Evolutionary conservation across 495 filamentous ascomycete genomes (phyloP).

Genomic region (Xylaria castorea): DNA sequence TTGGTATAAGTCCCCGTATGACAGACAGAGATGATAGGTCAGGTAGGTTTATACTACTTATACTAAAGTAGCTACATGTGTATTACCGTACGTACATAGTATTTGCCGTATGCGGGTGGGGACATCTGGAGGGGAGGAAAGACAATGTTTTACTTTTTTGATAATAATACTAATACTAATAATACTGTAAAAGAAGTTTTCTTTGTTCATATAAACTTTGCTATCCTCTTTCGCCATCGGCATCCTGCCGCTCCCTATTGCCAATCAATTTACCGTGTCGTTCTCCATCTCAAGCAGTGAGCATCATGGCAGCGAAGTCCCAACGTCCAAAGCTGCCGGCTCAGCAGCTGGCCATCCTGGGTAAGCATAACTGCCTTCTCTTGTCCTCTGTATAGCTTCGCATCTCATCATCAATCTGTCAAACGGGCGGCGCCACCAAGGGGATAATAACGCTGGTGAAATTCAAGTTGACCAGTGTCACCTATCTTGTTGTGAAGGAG

Average conservation of each 20-base stretch:
- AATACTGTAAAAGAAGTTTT: background rate
- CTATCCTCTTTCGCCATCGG: background rate
- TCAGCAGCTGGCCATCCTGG: conserved; percentile 64
- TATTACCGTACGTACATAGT: background rate
- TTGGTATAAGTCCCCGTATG: conserved; percentile 2
- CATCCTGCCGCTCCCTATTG: conserved; percentile 3
- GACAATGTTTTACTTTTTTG: background rate
- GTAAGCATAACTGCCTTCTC: conserved; percentile 52
- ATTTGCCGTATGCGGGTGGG: background rate
- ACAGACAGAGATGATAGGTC: background rate
- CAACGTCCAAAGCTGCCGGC: conserved; percentile 48
- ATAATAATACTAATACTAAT: too few species aligned
- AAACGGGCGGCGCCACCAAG: background rate
- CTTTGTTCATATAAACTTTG: conserved; percentile 2
- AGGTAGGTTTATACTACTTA: background rate
- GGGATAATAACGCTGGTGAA: background rate
- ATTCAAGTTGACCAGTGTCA: background rate
- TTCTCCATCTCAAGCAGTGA: background rate
- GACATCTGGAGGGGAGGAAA: background rate
- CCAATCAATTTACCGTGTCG: background rate
- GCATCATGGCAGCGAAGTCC: conserved; percentile 44
- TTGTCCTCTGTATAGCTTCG: background rate
- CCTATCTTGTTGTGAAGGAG: background rate
- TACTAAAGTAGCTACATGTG: background rate
- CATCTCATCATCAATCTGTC: background rate